Evolutionary conservation across 371 early-diverging fungal genomes (phyloP).

Genomic region (Mortierella sp.): DNA sequence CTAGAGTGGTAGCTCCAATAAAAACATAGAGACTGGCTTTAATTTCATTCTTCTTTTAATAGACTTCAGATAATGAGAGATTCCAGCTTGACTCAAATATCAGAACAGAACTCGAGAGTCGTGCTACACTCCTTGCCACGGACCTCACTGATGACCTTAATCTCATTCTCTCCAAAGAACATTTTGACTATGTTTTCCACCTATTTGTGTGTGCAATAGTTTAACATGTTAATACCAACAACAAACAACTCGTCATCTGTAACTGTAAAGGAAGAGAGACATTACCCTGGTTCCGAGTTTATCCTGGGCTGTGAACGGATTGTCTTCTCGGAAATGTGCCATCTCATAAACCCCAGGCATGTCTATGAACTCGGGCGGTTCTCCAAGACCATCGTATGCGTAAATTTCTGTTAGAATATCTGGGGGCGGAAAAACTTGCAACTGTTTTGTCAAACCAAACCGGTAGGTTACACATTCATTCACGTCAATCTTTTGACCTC

Average conservation of each 20-base stretch:
- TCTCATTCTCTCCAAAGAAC: slow-evolving; percentile 53
- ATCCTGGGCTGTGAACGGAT: slow-evolving; percentile 35
- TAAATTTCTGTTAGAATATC: slow-evolving; percentile 53
- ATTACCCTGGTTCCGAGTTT: slow-evolving; percentile 43
- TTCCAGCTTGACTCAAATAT: no score
- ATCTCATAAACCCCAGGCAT: slow-evolving; percentile 56
- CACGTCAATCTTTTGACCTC: slow-evolving; percentile 66
- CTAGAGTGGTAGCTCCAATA: no score
- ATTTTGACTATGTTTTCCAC: slow-evolving; percentile 50
- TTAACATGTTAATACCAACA: neutral
- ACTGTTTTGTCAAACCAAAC: slow-evolving; percentile 50
- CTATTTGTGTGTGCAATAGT: neutral
- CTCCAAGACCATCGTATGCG: slow-evolving; percentile 54
- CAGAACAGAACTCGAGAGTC: slow-evolving; percentile 45
- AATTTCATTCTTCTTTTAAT: no score
- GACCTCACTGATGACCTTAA: slow-evolving; percentile 47
- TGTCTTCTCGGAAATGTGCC: slow-evolving; percentile 56
- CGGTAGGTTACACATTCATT: slow-evolving; percentile 62
- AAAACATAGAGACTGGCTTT: no score
- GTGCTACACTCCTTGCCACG: slow-evolving; percentile 52
- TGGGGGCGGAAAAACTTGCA: slow-evolving; percentile 26
- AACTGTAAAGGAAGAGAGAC: neutral
- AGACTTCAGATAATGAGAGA: no score
- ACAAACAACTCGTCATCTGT: neutral
- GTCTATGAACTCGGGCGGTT: slow-evolving; percentile 57